Percentiles rank a stretch among this genome's conserved stretches.
Evolutionary conservation across 2,329 filamentous ascomycete genomes (phyloP).

Genomic region (Cladobotryum protrusum): DNA sequence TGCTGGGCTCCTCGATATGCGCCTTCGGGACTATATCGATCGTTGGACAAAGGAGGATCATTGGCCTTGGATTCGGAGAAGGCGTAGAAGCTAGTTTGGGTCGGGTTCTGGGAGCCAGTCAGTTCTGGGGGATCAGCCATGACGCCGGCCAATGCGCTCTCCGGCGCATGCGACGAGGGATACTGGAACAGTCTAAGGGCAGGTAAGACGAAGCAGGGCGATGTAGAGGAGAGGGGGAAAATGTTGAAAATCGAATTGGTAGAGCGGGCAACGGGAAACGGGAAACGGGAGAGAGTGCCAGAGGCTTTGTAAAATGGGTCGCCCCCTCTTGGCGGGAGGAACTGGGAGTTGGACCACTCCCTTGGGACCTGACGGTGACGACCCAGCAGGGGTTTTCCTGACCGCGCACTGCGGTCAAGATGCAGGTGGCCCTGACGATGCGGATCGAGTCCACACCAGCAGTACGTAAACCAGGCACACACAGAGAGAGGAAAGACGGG

Average conservation of each 20-base stretch:
- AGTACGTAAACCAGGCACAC: background rate
- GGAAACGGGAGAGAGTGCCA: slow-evolving; percentile 1
- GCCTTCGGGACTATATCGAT: slow-evolving; percentile 38
- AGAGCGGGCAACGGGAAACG: background rate
- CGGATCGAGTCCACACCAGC: slow-evolving; percentile 2
- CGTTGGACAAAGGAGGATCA: slow-evolving; percentile 25
- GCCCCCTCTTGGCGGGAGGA: slow-evolving; percentile 1
- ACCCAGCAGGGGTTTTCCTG: slow-evolving; percentile 5
- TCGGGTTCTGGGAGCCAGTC: slow-evolving; percentile 25
- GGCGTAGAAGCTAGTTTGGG: slow-evolving; percentile 28
- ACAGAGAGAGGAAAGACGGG: background rate
- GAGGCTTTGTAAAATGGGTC: slow-evolving; percentile 7
- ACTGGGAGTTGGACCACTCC: slow-evolving; percentile 3
- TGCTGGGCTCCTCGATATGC: slow-evolving; percentile 48
- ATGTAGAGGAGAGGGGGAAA: background rate
- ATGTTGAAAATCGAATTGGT: background rate
- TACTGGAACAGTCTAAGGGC: background rate
- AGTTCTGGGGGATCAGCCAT: slow-evolving; percentile 27
- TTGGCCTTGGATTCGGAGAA: slow-evolving; percentile 42
- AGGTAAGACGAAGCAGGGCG: background rate
- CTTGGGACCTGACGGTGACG: slow-evolving; percentile 6
- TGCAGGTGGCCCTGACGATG: background rate
- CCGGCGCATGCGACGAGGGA: background rate
- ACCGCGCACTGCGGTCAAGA: slow-evolving; percentile 10
- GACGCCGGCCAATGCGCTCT: slow-evolving; percentile 9